Evolutionary conservation across 805 yeast species (phyloP), one percentile per base, ranked within the genome.

Genomic region (Jamesozyma hellenica): DNA sequence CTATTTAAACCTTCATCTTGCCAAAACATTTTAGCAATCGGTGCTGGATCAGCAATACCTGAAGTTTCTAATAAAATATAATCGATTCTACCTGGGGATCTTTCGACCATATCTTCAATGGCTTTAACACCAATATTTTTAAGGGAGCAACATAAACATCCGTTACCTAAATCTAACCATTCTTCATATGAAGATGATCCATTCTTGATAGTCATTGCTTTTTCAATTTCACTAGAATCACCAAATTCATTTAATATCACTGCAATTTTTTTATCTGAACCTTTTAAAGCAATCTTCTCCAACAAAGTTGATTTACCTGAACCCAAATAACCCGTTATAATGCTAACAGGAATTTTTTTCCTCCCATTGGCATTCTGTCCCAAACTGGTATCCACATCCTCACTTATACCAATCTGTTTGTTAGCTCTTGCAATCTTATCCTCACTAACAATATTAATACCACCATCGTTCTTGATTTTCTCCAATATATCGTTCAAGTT

Each of bases 21-120:
- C 98, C 98, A 92, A 61, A 92, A 92, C 96, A 90, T 90, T 47
- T 79, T 75, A 4, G 96, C 96, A 21, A 92, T 86, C 0, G 97
- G 97, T 0, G 88, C 96, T 0, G 98, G 98, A 55, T 92, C 97
- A 0, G 98, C 98, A 13, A 92, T 71, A 0, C 98, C 98, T 0
- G 95, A 86, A 0, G 98, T 92, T 56, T 92, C 98, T 39, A 92
- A 65, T 18, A 92, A 58, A n/a, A 92, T 87, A 55, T 90, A 82
- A 60, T 92, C 98, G 38, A 90, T 87, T 38, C 72, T 71, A 26
- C 75, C 79, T 6, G 79, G 80, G 26, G 79, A 72, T 38, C 78
- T 72, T 25, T 77, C 79, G 44, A 90, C 78, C 49, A 92, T 71
- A 42, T 84, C 75, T 58, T 92, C 98, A 39, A 92, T 87, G 0